A percentile compares a stretch with the other conserved stretches of the same genome.
These are phyloP conservation scores for Halophytophthora batemanensis DNA, from an alignment of 352 stramenopile species.

Conservation along the genomic window DNA sequence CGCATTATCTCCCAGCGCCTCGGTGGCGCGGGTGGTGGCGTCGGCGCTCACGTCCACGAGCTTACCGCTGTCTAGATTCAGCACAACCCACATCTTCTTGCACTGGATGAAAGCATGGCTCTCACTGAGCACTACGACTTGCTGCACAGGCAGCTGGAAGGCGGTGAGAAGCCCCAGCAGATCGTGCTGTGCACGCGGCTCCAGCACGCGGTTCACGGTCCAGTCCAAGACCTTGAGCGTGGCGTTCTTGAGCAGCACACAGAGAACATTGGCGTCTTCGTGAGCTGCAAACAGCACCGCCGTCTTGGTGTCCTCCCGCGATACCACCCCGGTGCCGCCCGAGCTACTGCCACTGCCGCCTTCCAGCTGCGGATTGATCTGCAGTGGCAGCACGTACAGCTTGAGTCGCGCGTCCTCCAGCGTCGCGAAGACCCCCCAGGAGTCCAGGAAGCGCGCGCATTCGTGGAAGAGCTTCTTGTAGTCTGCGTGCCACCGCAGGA, in stretches of 20 bases:
- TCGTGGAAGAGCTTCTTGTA: conserved; percentile 64
- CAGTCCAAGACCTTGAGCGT: conserved; percentile 74
- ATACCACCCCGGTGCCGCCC: conserved; percentile 19
- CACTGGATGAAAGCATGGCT: conserved; percentile 61
- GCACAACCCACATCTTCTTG: conserved; percentile 61
- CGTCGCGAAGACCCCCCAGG: conserved; percentile 67
- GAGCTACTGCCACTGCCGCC: conserved; percentile 15
- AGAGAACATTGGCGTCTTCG: conserved; percentile 51
- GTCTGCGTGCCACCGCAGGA: conserved; percentile 47
- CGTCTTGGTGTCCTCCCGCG: conserved; percentile 62
- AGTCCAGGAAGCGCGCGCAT: conserved; percentile 52
- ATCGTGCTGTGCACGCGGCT: conserved; percentile 57
- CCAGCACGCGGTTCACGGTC: conserved; percentile 49
- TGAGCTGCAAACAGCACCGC: conserved; percentile 51
- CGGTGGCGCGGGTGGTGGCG: conserved; percentile 17
- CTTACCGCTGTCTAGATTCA: conserved; percentile 65
- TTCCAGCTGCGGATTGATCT: conserved; percentile 39
- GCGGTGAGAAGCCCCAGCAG: conserved; percentile 26
- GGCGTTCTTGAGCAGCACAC: conserved; percentile 56
- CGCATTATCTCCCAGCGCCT: conserved; percentile 29
- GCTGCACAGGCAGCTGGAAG: conserved; percentile 35
- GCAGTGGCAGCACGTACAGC: conserved; percentile 59
- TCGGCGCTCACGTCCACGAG: conserved; percentile 25
- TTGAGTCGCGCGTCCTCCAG: conserved; percentile 56
- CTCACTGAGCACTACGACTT: conserved; percentile 61